Base-by-base conservation (phyloP, 331 rosid genomes). In the Malus hybrid region DNA sequence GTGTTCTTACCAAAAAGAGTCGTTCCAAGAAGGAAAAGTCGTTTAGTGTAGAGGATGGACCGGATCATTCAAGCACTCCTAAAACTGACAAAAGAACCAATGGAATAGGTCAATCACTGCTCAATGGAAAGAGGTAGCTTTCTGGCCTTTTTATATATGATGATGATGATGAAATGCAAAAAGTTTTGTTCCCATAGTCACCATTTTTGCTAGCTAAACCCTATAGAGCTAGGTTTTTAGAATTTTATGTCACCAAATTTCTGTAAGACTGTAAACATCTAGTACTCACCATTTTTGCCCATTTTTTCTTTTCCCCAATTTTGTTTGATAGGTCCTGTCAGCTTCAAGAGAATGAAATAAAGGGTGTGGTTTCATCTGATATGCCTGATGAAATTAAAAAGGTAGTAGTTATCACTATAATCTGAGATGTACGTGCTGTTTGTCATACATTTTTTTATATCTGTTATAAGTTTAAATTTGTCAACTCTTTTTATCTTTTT, bases 51-150 rank as follows among this genome's bases (percentile, higher is more conserved):
- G 68, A 87, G 13, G 62, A 80, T 56, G 85, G 87, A 60, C 65
- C 56, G 27, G 85, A 82, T 15, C 46, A 81, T 70, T 80, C 80
- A 36, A 84, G 74, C 62, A 42, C 31, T 69, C 19, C 69, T 32
- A 83, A 78, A 31, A 69, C 31, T 46, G 54, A 65, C 76, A 82
- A 82, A 74, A 79, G 69, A 78, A 80, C 71, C 52, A 82, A 83
- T 73, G 78, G 57, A 76, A 75, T 56, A 31, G 70, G 78, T 80
- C 76, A 55, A 68, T 62, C 83, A 61, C 22, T 62, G 19, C 71
- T 74, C 74, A 74, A 57, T 67, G 87, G 78, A 65, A 72, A 82
- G 79, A 86, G 97, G 99, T 93, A 78, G 44, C 65, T 78, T 42
- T 13, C 16, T n/a, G 32, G 79, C 61, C 36, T 10, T 33, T 19